Conservation (phyloP, 768 basidiomycete genomes). For the Trametes gibbosa region DNA sequence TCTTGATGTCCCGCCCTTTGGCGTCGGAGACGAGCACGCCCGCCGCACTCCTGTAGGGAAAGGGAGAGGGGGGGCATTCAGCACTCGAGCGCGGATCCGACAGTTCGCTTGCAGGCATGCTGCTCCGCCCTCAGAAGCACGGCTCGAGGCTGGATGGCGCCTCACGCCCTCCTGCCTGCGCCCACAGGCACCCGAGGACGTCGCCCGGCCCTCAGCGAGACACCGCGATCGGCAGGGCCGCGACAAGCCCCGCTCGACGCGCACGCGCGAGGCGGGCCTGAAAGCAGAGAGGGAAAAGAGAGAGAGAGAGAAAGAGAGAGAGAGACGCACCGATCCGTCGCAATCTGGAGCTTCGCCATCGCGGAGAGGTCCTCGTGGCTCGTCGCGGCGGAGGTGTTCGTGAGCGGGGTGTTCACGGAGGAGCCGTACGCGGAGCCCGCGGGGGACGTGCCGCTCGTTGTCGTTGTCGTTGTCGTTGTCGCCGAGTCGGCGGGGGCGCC, state of each 20-base stretch:
- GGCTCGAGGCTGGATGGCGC: too few relatives aligned
- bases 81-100: neutral
- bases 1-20: conserved; percentile 96
- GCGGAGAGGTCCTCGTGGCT: conserved; percentile 76
- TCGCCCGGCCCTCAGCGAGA: too few relatives aligned
- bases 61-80: neutral
- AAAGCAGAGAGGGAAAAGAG: too few relatives aligned
- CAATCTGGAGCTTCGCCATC: conserved; percentile 88
- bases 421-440: conserved; percentile 64
- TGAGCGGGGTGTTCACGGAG: conserved; percentile 73
- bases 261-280: too few relatives aligned
- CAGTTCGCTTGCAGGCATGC: too few relatives aligned
- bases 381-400: conserved; percentile 74
- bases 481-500: conserved; percentile 36
- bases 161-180: too few relatives aligned
- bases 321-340: conserved; percentile 75
- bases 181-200: too few relatives aligned
- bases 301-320: neutral
- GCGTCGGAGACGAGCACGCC: conserved; percentile 92
- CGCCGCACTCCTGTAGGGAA: conserved; percentile 75
- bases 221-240: too few relatives aligned
- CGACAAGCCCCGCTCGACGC: too few relatives aligned
- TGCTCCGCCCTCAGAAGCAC: too few relatives aligned
- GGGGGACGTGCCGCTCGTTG: conserved; percentile 33
- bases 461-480: conserved; percentile 53